Evolutionary conservation across 257 asterid species (phyloP).

Genomic region (Solanum virginianum): DNA sequence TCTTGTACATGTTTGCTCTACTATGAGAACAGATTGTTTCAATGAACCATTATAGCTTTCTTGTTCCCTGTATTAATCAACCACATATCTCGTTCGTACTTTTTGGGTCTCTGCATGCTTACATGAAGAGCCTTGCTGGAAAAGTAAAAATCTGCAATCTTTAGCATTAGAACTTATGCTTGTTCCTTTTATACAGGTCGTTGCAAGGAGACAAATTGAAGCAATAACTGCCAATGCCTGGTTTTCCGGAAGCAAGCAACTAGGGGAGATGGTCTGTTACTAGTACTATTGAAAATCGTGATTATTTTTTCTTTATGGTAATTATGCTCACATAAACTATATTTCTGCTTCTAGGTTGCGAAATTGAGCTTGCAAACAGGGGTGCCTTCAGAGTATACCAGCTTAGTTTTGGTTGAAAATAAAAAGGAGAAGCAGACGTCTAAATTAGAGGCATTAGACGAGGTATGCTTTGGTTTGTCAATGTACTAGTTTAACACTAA

Average conservation of each 20-base stretch:
- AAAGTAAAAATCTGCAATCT: neutral
- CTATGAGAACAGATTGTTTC: neutral
- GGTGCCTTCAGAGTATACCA: conserved; percentile 62
- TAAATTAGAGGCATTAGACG: conserved; percentile 18
- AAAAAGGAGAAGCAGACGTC: conserved; percentile 21
- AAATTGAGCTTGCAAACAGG: conserved; percentile 59
- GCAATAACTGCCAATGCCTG: conserved; percentile 60
- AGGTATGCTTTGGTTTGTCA: conserved; percentile 23
- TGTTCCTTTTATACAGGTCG: conserved; percentile 24
- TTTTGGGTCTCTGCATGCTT: neutral
- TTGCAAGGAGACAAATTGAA: conserved; percentile 50
- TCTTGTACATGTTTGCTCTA: neutral
- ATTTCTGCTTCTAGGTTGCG: conserved; percentile 27
- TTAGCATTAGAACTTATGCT: neutral
- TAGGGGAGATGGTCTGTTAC: conserved; percentile 52
- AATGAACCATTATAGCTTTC: neutral
- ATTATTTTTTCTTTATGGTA: neutral
- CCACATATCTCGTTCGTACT: neutral
- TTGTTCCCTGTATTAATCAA: neutral
- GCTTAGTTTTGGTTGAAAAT: conserved; percentile 39
- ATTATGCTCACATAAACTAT: neutral
- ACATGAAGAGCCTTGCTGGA: neutral
- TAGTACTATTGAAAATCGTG: neutral
- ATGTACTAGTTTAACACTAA: neutral
- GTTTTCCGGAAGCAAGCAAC: conserved; percentile 54